Percentiles rank a stretch among this genome's conserved stretches.
Evolutionary conservation across 1,284 basidiomycete species (phyloP).

Genomic region (Cutaneotrichosporon sp.): DNA sequence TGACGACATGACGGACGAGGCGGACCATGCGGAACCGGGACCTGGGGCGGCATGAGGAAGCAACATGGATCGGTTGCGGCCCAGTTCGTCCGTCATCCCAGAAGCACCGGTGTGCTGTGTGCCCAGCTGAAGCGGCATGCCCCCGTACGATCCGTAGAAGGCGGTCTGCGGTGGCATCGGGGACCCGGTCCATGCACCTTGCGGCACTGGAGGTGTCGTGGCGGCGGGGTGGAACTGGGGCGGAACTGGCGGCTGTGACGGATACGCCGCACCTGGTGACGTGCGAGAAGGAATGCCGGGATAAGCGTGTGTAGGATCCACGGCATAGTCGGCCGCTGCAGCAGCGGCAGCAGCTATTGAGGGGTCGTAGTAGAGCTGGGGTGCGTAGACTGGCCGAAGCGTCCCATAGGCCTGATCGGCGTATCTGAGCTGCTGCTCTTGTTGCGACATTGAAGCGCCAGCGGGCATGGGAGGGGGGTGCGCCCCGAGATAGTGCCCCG

Average conservation of each 20-base stretch:
- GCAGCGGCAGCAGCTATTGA: constrained; percentile 13
- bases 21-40: constrained; percentile 18
- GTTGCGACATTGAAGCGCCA: constrained; percentile 4
- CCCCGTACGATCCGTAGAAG: constrained; percentile 18
- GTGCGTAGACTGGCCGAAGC: constrained; percentile 19
- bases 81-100: constrained; percentile 15
- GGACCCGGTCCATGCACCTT: constrained; percentile 15
- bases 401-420: constrained; percentile 10
- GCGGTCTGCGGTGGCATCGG: constrained; percentile 11
- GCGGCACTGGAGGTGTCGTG: constrained; percentile 18
- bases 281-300: constrained; percentile 11
- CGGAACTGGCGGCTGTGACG: constrained; percentile 7
- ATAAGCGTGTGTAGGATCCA: constrained; percentile 8
- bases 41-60: constrained; percentile 10
- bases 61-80: constrained; percentile 18
- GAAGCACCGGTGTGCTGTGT: constrained; percentile 14
- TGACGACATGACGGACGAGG: constrained; percentile 20
- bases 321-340: constrained; percentile 11
- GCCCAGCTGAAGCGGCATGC: constrained; percentile 7
- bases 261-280: constrained; percentile 14
- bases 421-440: constrained; percentile 19
- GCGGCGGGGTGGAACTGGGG: constrained; percentile 17
- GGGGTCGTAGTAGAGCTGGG: constrained; percentile 24
- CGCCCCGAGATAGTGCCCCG: constrained; percentile 15
- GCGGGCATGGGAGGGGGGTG: constrained; percentile 11